Base-by-base conservation (phyloP, 2,329 filamentous ascomycete genomes). In the Diaporthe citrichinensis region DNA sequence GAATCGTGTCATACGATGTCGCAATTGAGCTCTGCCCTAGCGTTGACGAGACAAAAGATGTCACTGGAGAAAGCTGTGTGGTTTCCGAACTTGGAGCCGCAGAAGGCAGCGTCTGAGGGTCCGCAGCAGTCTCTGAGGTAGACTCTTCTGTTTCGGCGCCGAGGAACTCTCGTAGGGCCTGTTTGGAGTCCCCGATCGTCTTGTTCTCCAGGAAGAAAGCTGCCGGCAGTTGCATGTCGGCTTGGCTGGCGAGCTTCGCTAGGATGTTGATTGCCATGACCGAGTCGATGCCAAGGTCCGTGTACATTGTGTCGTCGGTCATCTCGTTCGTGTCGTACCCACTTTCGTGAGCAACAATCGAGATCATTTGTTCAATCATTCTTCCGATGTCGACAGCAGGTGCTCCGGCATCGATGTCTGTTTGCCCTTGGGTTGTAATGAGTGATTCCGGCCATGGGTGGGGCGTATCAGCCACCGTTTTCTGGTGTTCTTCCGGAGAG, bases 161-260 rank as follows among this genome's bases (percentile, higher is more conserved):
- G 6, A 57, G 14, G 1, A 57, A 25, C 0, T 57, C 53, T 14
- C 53, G 28, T 20, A 57, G 53, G 9, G 53, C 53, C 25, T 31
- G 25, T 15, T 57, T 57, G 14, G 53, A 57, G 28, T 57, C 53
- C 53, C 53, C 53, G 25, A 57, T 57, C 14, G 53, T 57, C 53
- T 57, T 57, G 53, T 57, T 57, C 28, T 57, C 53, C 5, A 57
- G 53, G 53, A 57, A 57, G 53, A 57, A 57, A 34, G 53, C 53
- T 57, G 53, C 53, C 15, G 53, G 53, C 6, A 57, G 28, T 57
- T 57, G 53, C 10, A 57, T 31, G 28, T 57, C 28, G 25, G 53
- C 53, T 57, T 34, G 53, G 53, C 53, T 34, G 15, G 53, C 53
- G n/a, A 57, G 53, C 53, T 57, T 57, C 3, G 53, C 53, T 10